phyloP scores from a whole-genome alignment of 1,284 basidiomycete genomes.

The Cryptococcus sp. region DNA sequence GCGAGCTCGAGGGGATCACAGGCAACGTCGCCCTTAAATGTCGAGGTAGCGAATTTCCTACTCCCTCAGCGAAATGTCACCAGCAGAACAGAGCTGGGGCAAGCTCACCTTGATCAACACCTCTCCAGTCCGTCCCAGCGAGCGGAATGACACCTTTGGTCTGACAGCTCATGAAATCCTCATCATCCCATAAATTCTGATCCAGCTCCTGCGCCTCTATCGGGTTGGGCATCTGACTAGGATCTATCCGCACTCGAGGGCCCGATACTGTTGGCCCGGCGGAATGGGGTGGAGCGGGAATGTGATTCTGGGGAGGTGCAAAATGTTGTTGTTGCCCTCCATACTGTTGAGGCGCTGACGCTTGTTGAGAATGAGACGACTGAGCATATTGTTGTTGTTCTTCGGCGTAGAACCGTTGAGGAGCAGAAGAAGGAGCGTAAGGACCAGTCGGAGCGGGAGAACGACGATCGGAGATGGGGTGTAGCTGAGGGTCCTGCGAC shows the following conservation, averaged over 20 bases:
- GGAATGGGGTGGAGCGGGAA: slow-evolving; percentile 75
- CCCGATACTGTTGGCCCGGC: slow-evolving; percentile 65
- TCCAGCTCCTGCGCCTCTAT: slow-evolving; percentile 78
- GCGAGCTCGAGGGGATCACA: slow-evolving; percentile 70
- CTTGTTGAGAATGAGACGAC: slow-evolving; percentile 8
- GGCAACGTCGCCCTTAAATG: slow-evolving; percentile 64
- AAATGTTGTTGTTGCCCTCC: slow-evolving; percentile 9
- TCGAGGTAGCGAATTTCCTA: slow-evolving; percentile 66
- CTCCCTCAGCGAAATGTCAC: neutral
- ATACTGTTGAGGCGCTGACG: too few species aligned
- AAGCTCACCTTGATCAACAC: slow-evolving; percentile 80
- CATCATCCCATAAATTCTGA: slow-evolving; percentile 72
- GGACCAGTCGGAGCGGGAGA: slow-evolving; percentile 21
- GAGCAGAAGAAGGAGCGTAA: slow-evolving; percentile 16
- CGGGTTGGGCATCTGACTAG: slow-evolving; percentile 85
- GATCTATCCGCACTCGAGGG: slow-evolving; percentile 73
- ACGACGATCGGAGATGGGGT: slow-evolving; percentile 22
- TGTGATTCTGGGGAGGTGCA: slow-evolving; percentile 47
- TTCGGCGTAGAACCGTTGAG: slow-evolving; percentile 11
- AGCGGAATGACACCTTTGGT: slow-evolving; percentile 71
- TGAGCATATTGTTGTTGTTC: slow-evolving; percentile 21
- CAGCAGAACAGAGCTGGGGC: neutral
- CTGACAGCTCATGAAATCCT: slow-evolving; percentile 68
- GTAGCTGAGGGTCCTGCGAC: slow-evolving; percentile 25
- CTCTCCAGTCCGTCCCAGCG: slow-evolving; percentile 78